Evolutionary conservation across 2,329 filamentous ascomycete species (phyloP), one percentile per base, ranked within the genome.

Genomic region (Fusarium lateritium): DNA sequence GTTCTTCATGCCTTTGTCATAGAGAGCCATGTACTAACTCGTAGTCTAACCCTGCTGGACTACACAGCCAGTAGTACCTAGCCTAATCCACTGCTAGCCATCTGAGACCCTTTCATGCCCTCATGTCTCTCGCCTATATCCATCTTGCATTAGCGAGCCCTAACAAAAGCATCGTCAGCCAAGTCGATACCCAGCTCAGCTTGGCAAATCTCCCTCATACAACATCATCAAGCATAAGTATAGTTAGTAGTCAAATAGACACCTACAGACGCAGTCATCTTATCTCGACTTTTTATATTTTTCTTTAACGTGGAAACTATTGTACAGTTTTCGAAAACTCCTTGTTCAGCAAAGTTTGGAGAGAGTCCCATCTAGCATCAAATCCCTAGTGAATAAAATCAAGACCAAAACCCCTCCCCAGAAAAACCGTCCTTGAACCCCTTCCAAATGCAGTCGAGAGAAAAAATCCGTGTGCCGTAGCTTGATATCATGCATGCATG

Each of bases 391-490:
- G 36, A 56, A 56, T 39, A 56, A 65, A 65, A 68, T 55, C 45
- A 70, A 50, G 50, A 62, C 45, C 53, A 44, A 60, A 38, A 43
- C 51, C 28, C 28, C 28, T 31, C 28, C 28, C 56, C 51, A 45
- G 67, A 59, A 70, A 72, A 62, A 56, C 69, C 64, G 36, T 63
- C 69, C 63, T 72, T 38, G 51, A 75, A 74, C 73, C 73, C 73
- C 72, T 71, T 67, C 58, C 50, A 68, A 73, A 75, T 75, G 73
- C 73, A 74, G 61, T 65, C 49, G 50, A 73, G 69, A 71, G 31
- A 56, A 65, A 46, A 58, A 71, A 66, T 51, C 54, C 54, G 46
- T 63, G 46, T 71, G 50, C 54, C 60, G 38, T 70, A 60, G 65
- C 56, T 72, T 50, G 69, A 66, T 69, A 60, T 61, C 57, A 71